These are phyloP conservation scores for Paecilomyces formosus DNA, from an alignment of 2,329 filamentous ascomycete genomes.

Conservation along the genomic window DNA sequence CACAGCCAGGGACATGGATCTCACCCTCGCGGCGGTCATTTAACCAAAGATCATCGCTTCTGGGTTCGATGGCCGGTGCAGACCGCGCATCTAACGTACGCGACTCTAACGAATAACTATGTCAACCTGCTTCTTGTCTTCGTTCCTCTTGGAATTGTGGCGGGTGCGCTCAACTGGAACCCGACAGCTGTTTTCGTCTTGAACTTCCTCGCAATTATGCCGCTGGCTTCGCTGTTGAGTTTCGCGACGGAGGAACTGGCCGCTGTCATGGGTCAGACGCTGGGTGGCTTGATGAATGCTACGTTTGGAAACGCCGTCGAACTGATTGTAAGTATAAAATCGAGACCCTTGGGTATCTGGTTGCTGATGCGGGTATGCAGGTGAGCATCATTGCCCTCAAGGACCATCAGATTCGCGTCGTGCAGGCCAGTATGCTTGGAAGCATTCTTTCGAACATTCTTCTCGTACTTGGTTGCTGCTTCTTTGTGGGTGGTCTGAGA, in stretches of 20 bases:
- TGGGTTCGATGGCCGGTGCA: conserved; percentile 35
- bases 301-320: conserved; percentile 62
- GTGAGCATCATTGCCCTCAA: conserved; percentile 86
- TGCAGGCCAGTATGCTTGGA: conserved; percentile 96
- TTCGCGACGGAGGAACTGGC: conserved; percentile 59
- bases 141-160: conserved; percentile 56
- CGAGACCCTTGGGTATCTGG: not conserved
- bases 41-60: conserved; percentile 26
- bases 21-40: conserved; percentile 13
- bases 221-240: conserved; percentile 53
- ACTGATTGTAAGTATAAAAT: conserved; percentile 54
- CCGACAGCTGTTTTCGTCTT: conserved; percentile 53
- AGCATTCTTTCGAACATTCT: conserved; percentile 92
- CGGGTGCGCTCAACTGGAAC: conserved; percentile 53
- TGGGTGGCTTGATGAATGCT: conserved; percentile 58
- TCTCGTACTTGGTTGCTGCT: conserved; percentile 75
- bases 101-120: conserved; percentile 41
- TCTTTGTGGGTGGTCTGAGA: conserved; percentile 64
- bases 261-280: conserved; percentile 53
- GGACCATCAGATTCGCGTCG: conserved; percentile 82
- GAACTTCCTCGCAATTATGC: conserved; percentile 59
- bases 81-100: conserved; percentile 33
- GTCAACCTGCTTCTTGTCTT: conserved; percentile 58
- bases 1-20: conserved; percentile 10
- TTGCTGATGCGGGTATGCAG: conserved; percentile 36